Base-by-base conservation (phyloP, 208 protist species). In the Trypanosoma brucei region DNA sequence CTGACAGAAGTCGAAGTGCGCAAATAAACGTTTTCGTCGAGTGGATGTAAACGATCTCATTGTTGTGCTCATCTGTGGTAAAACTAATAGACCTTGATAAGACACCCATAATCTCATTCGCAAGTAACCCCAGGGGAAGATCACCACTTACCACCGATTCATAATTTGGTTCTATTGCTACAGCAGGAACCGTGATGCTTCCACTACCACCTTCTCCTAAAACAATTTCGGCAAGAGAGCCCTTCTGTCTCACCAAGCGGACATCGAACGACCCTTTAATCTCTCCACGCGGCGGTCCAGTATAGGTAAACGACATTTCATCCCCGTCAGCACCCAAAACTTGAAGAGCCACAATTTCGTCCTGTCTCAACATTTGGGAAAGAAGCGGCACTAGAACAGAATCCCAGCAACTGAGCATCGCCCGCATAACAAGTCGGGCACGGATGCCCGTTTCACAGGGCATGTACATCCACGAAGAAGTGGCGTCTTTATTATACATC, bases 321-420 rank as follows among this genome's bases (percentile, higher is more conserved):
- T 92, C 84, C 2, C 89, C 89, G 55, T 95, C 89, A 0, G 86
- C 70, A 3, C 89, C 89, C 54, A 93, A 78, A 22, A 95, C 62
- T 33, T 70, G 58, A 34, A 95, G 67, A 13, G 75, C 76, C 36
- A 71, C 22, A 62, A 72, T 55, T 44, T 65, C 58, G 51, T 53
- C 38, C 14, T 3, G n/a, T n/a, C 33, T 48, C 13, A 68, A 34
- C 69, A 54, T 81, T 62, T 55, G 40, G 8, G 37, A 33, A 7
- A 72, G 49, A 8, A 34, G 39, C 30, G 79, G 76, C 8, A 81
- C 48, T 30, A 88, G 67, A 52, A 74, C 57, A n/a, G 51, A 31
- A 6, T 53, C 60, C 88, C 88, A 92, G 22, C 64, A 65, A 35
- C 54, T 54, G 49, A 95, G 65, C 73, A 89, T 86, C 36, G 68